Base-by-base conservation (phyloP, 202 grass and related monocot genomes). In the Bolboschoenoplectus hybrid region DNA sequence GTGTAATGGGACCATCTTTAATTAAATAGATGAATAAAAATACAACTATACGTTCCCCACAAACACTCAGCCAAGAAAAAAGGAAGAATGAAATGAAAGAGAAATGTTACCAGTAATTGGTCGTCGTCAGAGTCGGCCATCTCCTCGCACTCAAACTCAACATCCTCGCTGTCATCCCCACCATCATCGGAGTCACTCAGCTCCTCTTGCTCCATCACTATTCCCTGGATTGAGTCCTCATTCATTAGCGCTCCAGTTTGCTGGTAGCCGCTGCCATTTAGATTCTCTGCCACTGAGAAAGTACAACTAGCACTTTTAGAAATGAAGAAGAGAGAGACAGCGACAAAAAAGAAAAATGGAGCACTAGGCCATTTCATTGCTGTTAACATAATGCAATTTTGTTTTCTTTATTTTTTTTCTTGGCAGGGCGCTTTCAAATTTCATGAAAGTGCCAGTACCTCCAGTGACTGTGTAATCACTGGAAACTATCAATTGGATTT, bases 141-240 rank as follows among this genome's bases (percentile, higher is more conserved):
- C 87, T 98, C 89, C 85, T 98, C 93, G 58, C 93, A 75, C 91
- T 95, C 93, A 81, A 98, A 98, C 74, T 92, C 96, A 3, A 94
- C 96, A 82, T 92, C 84, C 68, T 89, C 87, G 61, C 61, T 91
- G 62, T 94, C 90, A 50, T 91, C 88, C 68, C 74, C 90, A 60
- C 91, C 91, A 80, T 95, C 96, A 47, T 98, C 93, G 0, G 96
- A 95, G 85, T 95, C 96, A 91, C 91, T 98, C 61, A 94, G 86
- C 88, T 98, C 91, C 89, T 98, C 93, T 69, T 94, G 96, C 87
- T 95, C 96, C 93, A 98, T 95, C 68, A 95, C 82, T 86, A 95
- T 91, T 64, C 87, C 91, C 84, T 86, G 91, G 76, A 94, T 86
- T 58, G 87, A 88, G 81, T 94, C 93, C 56, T 94, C 91, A 61